Evolutionary conservation across 1,284 basidiomycete species (phyloP).

Genomic region (Earliella scabrosa): DNA sequence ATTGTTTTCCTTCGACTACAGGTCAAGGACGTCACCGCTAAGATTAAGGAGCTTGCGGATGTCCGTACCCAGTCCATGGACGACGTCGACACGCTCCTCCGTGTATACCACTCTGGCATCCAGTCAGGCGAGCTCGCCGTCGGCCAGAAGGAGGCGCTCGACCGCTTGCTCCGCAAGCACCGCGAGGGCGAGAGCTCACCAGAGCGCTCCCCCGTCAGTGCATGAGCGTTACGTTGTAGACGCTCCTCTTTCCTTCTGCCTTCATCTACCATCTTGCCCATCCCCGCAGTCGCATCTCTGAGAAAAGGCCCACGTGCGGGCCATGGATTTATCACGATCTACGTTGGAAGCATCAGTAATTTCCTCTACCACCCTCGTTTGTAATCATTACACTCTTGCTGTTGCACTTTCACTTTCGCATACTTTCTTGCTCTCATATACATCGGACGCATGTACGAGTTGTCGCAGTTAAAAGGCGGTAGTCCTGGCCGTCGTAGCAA

Average conservation of each 20-base stretch:
- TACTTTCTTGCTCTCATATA: not conserved
- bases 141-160: conserved; percentile 87
- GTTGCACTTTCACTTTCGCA: not conserved
- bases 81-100: conserved; percentile 96
- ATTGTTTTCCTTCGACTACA: conserved; percentile 30
- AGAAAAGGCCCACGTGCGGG: conserved; percentile 19
- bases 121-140: conserved; percentile 85
- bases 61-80: conserved; percentile 99
- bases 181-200: conserved; percentile 42
- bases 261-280: not conserved
- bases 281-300: not conserved
- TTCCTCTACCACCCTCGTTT: not conserved
- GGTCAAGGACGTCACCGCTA: conserved; percentile 97
- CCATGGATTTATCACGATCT: conserved; percentile 18
- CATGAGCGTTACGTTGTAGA: no score
- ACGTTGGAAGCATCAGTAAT: conserved; percentile 13
- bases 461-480: conserved; percentile 18
- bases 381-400: not conserved
- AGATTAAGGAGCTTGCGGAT: conserved; percentile 99
- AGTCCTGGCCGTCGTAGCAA: conserved; percentile 11
- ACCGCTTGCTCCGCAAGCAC: conserved; percentile 80
- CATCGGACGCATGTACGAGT: conserved; percentile 24
- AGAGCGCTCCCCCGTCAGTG: not conserved
- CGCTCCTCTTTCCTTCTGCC: no score
- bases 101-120: conserved; percentile 93